Evolutionary conservation across 176 grass and related monocot genomes (phyloP).

Genomic region (Metroxylon sagu): DNA sequence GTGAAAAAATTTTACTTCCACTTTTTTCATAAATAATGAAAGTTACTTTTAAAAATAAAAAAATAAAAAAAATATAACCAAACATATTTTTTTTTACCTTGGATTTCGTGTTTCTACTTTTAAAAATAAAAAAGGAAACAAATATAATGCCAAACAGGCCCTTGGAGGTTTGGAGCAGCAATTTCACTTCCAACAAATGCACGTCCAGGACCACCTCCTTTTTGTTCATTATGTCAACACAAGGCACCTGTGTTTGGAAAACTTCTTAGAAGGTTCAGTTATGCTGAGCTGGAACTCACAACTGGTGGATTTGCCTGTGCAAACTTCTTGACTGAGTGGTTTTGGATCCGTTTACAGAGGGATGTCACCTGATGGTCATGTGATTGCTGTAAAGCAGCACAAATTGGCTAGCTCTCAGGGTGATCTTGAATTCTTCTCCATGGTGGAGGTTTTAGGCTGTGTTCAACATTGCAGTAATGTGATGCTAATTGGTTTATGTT

Average conservation of each 20-base stretch:
- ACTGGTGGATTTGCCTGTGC: slow-evolving; percentile 81
- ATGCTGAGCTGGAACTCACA: slow-evolving; percentile 84
- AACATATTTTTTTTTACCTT: too few species aligned
- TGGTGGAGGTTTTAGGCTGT: slow-evolving; percentile 97
- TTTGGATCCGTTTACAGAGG: slow-evolving; percentile 98
- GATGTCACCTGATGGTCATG: slow-evolving; percentile 81
- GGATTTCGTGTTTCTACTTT: too few species aligned
- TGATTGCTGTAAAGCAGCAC: slow-evolving; percentile 95
- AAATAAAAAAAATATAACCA: too few species aligned
- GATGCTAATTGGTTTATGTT: slow-evolving; percentile 97
- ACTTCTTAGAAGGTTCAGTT: slow-evolving; percentile 89
- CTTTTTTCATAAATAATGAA: too few species aligned
- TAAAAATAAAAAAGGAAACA: too few species aligned
- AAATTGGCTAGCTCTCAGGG: slow-evolving; percentile 96
- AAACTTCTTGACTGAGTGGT: slow-evolving; percentile 93
- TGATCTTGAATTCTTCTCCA: slow-evolving; percentile 92
- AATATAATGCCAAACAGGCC: too few species aligned
- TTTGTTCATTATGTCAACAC: slow-evolving; percentile 96
- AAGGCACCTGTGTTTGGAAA: slow-evolving; percentile 95
- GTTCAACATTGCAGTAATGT: slow-evolving; percentile 97
- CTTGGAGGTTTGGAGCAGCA: too few species aligned
- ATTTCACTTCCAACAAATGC: slow-evolving; percentile 69
- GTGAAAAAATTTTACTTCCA: too few species aligned
- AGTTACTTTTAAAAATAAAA: too few species aligned
- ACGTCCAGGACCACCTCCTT: slow-evolving; percentile 79